A percentile compares a stretch with the other conserved stretches of the same genome.
Evolutionary conservation across 257 asterid genomes (phyloP).

Genomic region (Echites panduratus): DNA sequence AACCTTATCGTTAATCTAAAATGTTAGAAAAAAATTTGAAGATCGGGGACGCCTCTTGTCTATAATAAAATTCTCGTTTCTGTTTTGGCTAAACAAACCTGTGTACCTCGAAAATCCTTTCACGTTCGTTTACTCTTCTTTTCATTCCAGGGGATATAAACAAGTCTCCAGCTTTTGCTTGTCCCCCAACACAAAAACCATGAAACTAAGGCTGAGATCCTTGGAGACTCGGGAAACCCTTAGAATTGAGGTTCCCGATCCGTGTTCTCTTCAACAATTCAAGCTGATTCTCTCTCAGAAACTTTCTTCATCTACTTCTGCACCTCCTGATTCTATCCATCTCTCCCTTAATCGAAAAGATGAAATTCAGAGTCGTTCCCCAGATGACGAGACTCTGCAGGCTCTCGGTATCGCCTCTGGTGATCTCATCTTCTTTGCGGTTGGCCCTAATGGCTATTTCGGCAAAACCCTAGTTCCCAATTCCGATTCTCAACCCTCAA

Average conservation of each 20-base stretch:
- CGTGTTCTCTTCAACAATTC: conserved; percentile 47
- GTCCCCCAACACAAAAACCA: conserved; percentile 3
- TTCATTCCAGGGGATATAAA: too few species aligned
- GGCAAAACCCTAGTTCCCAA: conserved; percentile 14
- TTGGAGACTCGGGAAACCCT: conserved; percentile 56
- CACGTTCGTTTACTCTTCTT: too few species aligned
- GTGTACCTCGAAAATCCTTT: too few species aligned
- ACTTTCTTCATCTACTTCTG: conserved; percentile 29
- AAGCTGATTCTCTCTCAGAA: conserved; percentile 33
- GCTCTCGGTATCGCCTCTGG: conserved; percentile 66
- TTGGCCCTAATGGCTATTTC: conserved; percentile 22
- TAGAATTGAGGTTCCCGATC: conserved; percentile 39
- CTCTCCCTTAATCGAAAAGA: conserved; percentile 75
- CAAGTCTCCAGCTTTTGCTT: too few species aligned
- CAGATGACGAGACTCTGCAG: conserved; percentile 42
- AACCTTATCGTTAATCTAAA: too few species aligned
- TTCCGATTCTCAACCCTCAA: not conserved
- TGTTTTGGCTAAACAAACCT: too few species aligned
- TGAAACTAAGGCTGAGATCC: conserved; percentile 70
- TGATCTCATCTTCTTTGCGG: conserved; percentile 56
- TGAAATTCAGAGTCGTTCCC: conserved; percentile 41
- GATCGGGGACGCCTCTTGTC: too few species aligned
- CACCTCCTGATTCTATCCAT: conserved; percentile 40
- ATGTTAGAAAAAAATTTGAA: too few species aligned
- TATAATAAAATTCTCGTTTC: too few species aligned